These are phyloP conservation scores for Smallanthus sonchifolius DNA, from an alignment of 129 eudicot genomes.

Conservation along the genomic window DNA sequence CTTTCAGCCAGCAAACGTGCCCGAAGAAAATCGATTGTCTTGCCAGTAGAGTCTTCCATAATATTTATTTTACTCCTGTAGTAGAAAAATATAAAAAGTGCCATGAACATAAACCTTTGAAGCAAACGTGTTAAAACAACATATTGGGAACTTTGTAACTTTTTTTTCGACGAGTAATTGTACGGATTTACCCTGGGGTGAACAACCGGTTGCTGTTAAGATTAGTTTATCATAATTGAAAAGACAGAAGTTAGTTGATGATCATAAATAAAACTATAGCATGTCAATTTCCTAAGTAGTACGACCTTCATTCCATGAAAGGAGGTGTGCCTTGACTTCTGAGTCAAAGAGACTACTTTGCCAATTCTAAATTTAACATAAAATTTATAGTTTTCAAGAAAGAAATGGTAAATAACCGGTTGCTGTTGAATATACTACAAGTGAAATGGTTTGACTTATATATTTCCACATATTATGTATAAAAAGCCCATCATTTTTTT, in stretches of 20 bases:
- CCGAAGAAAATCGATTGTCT: slow-evolving; percentile 84
- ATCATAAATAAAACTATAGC: not conserved
- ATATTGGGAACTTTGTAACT: not conserved
- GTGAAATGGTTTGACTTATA: not conserved
- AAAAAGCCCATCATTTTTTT: not conserved
- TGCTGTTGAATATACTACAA: not conserved
- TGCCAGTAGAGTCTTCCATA: slow-evolving; percentile 63
- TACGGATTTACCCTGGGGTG: not conserved
- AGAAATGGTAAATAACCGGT: not conserved
- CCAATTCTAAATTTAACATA: slow-evolving; percentile 9
- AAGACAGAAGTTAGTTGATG: not conserved
- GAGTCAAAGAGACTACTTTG: not conserved
- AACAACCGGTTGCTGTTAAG: not conserved
- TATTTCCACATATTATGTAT: not conserved
- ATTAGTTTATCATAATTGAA: not conserved
- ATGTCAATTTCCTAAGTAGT: not conserved
- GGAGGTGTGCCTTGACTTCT: slow-evolving; percentile 12
- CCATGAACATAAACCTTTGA: slow-evolving; percentile 15
- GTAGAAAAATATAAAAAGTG: slow-evolving; percentile 2
- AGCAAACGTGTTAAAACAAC: not conserved
- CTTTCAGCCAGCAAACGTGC: slow-evolving; percentile 85
- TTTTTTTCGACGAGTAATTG: not conserved
- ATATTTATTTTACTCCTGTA: slow-evolving; percentile 37
- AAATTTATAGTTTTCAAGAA: slow-evolving; percentile 1
- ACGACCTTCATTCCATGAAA: slow-evolving; percentile 7